Conservation (phyloP, 306 rosid species). For the Rosa multiflora region DNA sequence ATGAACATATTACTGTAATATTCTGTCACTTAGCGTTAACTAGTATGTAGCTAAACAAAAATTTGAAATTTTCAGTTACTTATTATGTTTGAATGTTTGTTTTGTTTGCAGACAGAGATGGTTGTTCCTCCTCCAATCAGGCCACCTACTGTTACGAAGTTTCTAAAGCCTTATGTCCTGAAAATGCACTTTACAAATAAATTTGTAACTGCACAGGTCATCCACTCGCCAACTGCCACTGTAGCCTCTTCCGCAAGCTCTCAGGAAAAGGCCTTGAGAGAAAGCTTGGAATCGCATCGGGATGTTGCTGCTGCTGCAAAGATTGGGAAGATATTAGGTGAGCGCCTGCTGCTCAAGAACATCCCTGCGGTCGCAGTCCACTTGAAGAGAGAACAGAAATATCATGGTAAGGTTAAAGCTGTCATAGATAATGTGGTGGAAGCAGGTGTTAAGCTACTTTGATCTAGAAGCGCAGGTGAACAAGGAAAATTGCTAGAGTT, state of each 20-base stretch:
- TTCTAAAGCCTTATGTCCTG: constrained; percentile 82
- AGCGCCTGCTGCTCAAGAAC: constrained; percentile 63
- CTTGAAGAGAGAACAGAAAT: constrained; percentile 86
- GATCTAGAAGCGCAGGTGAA: background rate
- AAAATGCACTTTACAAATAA: constrained; percentile 89
- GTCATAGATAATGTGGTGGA: constrained; percentile 72
- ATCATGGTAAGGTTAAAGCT: constrained; percentile 92
- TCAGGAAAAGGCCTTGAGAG: constrained; percentile 67
- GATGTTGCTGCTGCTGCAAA: constrained; percentile 93
- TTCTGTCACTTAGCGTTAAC: too few relatives aligned
- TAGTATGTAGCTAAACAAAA: too few relatives aligned
- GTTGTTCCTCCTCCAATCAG: constrained; percentile 75
- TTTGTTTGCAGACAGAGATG: constrained; percentile 43
- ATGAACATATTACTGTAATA: too few relatives aligned
- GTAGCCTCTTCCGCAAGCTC: constrained; percentile 82
- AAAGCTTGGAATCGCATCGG: constrained; percentile 55
- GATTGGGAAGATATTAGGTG: constrained; percentile 81
- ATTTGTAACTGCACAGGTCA: constrained; percentile 72
- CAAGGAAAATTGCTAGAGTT: too few relatives aligned
- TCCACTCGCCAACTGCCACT: constrained; percentile 80
- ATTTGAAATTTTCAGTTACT: too few relatives aligned
- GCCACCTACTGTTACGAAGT: constrained; percentile 56
- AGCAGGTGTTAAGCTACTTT: constrained; percentile 71
- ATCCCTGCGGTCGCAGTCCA: constrained; percentile 78
- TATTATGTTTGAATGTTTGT: too few relatives aligned